Evolutionary conservation across 805 yeast genomes (phyloP), one percentile per base, ranked within the genome.

Genomic region (Clavispora asparagi): DNA sequence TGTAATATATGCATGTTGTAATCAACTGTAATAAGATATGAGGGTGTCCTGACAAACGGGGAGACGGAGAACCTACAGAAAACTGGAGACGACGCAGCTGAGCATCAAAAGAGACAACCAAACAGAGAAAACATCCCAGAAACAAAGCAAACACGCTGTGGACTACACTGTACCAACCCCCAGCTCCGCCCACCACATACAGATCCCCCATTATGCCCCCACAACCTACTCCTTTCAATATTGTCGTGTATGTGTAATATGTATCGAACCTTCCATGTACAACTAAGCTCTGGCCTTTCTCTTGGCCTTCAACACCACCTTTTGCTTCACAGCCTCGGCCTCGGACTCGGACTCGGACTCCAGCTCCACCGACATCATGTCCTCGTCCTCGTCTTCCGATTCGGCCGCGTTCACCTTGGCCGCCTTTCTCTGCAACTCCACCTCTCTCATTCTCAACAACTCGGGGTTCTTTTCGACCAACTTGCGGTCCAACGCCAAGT

Each of bases 401-500:
- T 68, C 80, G 48, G 67, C 78, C 35, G 63, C 73, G 55, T 84
- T 85, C 56, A 73, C 76, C 70, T 78, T 86, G 56, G 91, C 90
- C 46, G 82, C 81, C 70, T 74, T 78, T 65, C 82, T 81, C 61
- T 87, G 83, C 54, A 89, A 69, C 73, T 91, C 97, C 47, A 91
- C 97, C 33, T 90, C 97, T 76, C 97, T 87, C 79, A 89, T 82
- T 68, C 81, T 86, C 71, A 94, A 78, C 64, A 92, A 74, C 64
- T 87, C 96, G 57, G 96, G 96, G 73, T 94, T 81, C 47, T 80
- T 73, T 64, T 84, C 96, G 41, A 94, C 94, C 63, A 94, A 77
- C 71, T 88, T 88, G 73, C 82, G 83, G 71, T 94, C 99, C 47
- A 85, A 76, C 45, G 83, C 88, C 62, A 89, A 76, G 67, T 87